Evolutionary conservation across 1,284 basidiomycete genomes (phyloP).

Genomic region (Fistulina hepatica): DNA sequence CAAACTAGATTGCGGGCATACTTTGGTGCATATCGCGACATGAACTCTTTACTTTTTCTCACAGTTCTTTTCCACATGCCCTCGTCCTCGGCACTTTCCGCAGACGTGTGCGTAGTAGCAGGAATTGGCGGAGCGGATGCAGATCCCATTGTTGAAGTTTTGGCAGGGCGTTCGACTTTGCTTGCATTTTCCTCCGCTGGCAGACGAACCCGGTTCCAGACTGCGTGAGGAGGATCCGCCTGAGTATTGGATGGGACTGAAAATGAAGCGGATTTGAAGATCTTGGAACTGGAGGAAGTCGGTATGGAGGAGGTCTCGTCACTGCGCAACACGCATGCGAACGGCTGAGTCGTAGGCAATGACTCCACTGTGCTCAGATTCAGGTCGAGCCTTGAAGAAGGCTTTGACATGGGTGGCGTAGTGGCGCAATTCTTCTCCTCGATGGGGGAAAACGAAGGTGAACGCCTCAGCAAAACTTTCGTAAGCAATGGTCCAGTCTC

Average conservation of each 20-base stretch:
- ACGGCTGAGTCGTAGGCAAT: conserved; percentile 22
- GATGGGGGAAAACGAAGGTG: conserved; percentile 20
- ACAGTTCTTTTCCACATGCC: no score
- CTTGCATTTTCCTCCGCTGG: no score
- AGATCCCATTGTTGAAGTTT: no score
- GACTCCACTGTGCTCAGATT: conserved; percentile 12
- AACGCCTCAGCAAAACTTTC: conserved; percentile 12
- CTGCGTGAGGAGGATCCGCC: no score
- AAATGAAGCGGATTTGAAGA: conserved; percentile 11
- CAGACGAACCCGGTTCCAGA: no score
- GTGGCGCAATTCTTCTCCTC: conserved; percentile 15
- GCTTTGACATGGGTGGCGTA: conserved; percentile 19
- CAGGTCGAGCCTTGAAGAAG: conserved; percentile 15
- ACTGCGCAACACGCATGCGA: conserved; percentile 15
- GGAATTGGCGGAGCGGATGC: no score
- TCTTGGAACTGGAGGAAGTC: conserved; percentile 11
- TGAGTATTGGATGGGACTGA: conserved; percentile 1
- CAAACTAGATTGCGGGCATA: no score
- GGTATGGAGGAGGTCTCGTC: conserved; percentile 17
- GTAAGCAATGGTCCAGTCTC: conserved; percentile 24
- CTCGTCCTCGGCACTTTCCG: no score
- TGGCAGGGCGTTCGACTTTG: no score
- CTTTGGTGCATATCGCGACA: no score
- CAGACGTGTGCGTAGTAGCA: no score
- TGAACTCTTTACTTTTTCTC: conserved; percentile 10